phyloP scores from a whole-genome alignment of 163 green algal genomes.

The Scenedesmus sp. region DNA sequence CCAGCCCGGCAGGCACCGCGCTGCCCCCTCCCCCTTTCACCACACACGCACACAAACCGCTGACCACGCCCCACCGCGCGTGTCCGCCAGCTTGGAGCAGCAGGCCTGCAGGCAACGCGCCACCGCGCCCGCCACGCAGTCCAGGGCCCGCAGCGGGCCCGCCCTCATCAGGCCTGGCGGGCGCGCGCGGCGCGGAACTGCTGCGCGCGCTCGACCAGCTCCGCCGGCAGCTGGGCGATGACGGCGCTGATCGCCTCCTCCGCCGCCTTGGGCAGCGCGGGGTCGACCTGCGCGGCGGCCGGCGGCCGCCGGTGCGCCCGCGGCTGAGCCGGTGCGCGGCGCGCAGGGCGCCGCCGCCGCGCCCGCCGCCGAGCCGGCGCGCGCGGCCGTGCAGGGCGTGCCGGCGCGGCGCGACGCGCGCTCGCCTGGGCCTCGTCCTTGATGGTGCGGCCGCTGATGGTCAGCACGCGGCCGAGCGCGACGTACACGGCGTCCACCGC shows the following conservation, averaged over 20 bases:
- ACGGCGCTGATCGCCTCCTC: slow-evolving; percentile 8
- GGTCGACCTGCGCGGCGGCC: slow-evolving; percentile 12
- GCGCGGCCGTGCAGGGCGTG: background rate
- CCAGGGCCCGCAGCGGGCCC: too few species aligned
- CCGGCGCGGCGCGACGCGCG: background rate
- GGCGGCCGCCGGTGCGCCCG: background rate
- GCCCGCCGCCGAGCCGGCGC: background rate
- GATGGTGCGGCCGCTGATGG: slow-evolving; percentile 63
- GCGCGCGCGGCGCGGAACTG: slow-evolving; percentile 18
- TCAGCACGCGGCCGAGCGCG: slow-evolving; percentile 50
- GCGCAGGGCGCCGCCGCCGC: background rate
- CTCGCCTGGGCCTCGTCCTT: slow-evolving; percentile 57
- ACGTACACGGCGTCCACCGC: slow-evolving; percentile 21
- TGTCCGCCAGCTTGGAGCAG: too few species aligned
- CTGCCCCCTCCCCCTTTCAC: too few species aligned
- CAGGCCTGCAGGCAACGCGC: too few species aligned
- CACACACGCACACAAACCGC: too few species aligned
- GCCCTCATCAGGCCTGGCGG: background rate
- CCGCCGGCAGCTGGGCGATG: slow-evolving; percentile 1
- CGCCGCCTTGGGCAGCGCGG: slow-evolving; percentile 18
- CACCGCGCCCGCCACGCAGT: too few species aligned
- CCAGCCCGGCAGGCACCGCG: too few species aligned
- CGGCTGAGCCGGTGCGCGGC: background rate
- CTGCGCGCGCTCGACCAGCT: slow-evolving; percentile 26
- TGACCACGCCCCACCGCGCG: too few species aligned